A percentile compares a stretch with the other conserved stretches of the same genome.
Conservation (phyloP, 1,139 yeast species). For the Ashbya aceris region DNA sequence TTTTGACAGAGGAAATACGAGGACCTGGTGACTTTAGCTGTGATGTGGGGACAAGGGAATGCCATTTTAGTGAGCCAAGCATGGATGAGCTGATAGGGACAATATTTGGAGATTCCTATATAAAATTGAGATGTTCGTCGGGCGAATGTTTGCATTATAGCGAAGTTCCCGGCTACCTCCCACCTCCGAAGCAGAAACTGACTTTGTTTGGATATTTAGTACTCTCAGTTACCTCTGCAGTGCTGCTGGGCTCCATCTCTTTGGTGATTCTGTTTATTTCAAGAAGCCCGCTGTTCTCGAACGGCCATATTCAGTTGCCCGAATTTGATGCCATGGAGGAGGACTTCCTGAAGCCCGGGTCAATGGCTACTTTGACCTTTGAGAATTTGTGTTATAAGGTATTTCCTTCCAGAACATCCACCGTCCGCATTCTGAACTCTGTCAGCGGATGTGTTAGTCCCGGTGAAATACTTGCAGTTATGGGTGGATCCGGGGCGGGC, state of each 20-base stretch:
- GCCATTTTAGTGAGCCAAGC: slow-evolving; percentile 86
- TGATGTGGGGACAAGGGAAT: slow-evolving; percentile 48
- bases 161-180: slow-evolving; percentile 81
- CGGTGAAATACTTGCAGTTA: slow-evolving; percentile 84
- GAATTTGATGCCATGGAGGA: slow-evolving; percentile 34
- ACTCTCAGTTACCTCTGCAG: slow-evolving; percentile 32
- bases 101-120: slow-evolving; percentile 88
- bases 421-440: slow-evolving; percentile 43
- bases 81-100: slow-evolving; percentile 86
- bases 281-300: slow-evolving; percentile 53
- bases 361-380: slow-evolving; percentile 62
- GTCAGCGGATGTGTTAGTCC: slow-evolving; percentile 74
- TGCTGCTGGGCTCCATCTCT: slow-evolving; percentile 21
- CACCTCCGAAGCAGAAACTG: slow-evolving; percentile 49
- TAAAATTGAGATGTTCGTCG: slow-evolving; percentile 67
- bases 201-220: slow-evolving; percentile 44
- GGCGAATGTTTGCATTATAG: slow-evolving; percentile 91
- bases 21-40: slow-evolving; percentile 95
- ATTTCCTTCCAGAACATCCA: slow-evolving; percentile 11
- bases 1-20: slow-evolving; percentile 73
- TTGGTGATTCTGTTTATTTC: slow-evolving; percentile 45
- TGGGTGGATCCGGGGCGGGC: slow-evolving; percentile 99
- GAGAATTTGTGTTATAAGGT: slow-evolving; percentile 60
- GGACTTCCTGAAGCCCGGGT: slow-evolving; percentile 52
- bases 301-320: slow-evolving; percentile 29